These are phyloP conservation scores for Amoebophrya sp. DNA, from an alignment of 169 alveolate genomes.

Conservation along the genomic window DNA sequence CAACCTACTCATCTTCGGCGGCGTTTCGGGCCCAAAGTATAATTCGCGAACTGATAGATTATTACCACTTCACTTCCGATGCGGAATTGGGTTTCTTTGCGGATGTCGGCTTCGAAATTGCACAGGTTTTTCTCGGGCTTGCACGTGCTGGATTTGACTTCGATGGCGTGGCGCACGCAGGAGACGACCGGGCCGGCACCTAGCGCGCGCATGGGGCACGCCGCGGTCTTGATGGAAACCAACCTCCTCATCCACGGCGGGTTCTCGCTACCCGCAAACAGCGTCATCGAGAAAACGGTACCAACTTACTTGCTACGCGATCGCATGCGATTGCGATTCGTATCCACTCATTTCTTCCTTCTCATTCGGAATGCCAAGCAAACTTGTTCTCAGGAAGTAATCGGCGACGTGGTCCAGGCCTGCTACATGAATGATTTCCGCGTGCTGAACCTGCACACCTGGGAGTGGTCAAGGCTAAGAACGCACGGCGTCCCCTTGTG, in stretches of 20 bases:
- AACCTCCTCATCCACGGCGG: constrained; percentile 72
- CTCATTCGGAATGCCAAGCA: not conserved
- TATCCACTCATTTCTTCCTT: not conserved
- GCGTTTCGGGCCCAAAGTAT: constrained; percentile 53
- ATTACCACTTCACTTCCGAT: not conserved
- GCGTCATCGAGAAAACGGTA: not conserved
- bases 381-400: not conserved
- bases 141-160: constrained; percentile 55
- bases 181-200: constrained; percentile 69
- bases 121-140: constrained; percentile 57
- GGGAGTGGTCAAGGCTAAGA: not conserved
- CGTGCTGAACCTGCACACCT: not conserved
- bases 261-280: not conserved
- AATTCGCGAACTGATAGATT: not conserved
- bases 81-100: not conserved
- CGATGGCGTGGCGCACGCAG: constrained; percentile 74
- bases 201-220: constrained; percentile 70
- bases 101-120: not conserved
- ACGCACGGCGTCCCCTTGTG: not conserved
- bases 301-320: not conserved
- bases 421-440: not conserved
- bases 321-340: not conserved
- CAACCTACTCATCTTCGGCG: constrained; percentile 72
- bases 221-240: constrained; percentile 58
- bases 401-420: not conserved